Conservation (phyloP, 257 asterid genomes). For the Penstemon eatonii region DNA sequence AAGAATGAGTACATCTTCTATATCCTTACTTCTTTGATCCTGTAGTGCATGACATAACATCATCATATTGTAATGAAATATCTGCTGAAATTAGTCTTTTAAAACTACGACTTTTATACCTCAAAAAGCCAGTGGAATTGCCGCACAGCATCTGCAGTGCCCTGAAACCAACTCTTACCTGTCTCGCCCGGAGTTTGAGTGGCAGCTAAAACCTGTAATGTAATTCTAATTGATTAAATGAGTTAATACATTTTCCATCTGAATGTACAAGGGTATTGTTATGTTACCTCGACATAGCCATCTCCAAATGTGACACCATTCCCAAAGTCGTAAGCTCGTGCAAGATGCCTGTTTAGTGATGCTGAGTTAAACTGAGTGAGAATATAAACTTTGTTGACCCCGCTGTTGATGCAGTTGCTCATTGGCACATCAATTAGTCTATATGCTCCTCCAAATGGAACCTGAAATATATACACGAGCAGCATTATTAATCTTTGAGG, state of each 20-base stretch:
- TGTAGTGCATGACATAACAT: slow-evolving; percentile 25
- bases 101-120: slow-evolving; percentile 43
- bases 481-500: too few species aligned
- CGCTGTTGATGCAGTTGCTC: slow-evolving; percentile 98
- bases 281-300: slow-evolving; percentile 82
- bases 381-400: slow-evolving; percentile 90
- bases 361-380: slow-evolving; percentile 97
- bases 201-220: slow-evolving; percentile 79
- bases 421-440: slow-evolving; percentile 96
- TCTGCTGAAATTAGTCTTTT: background rate
- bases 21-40: slow-evolving; percentile 83
- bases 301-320: slow-evolving; percentile 81
- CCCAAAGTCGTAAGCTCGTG: slow-evolving; percentile 75
- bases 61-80: background rate
- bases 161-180: slow-evolving; percentile 94
- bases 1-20: slow-evolving; percentile 91
- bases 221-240: slow-evolving; percentile 1
- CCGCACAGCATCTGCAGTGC: slow-evolving; percentile 96
- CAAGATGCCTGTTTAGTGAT: slow-evolving; percentile 90
- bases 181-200: slow-evolving; percentile 95
- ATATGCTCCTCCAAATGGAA: slow-evolving; percentile 95
- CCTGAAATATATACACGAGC: slow-evolving; percentile 43
- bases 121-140: slow-evolving; percentile 98
- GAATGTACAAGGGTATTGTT: too few species aligned
- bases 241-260: too few species aligned